A percentile compares a stretch with the other conserved stretches of the same genome.
These are phyloP conservation scores for Vitis rotundifolia DNA, from an alignment of 164 flowering plant genomes.

Conservation along the genomic window DNA sequence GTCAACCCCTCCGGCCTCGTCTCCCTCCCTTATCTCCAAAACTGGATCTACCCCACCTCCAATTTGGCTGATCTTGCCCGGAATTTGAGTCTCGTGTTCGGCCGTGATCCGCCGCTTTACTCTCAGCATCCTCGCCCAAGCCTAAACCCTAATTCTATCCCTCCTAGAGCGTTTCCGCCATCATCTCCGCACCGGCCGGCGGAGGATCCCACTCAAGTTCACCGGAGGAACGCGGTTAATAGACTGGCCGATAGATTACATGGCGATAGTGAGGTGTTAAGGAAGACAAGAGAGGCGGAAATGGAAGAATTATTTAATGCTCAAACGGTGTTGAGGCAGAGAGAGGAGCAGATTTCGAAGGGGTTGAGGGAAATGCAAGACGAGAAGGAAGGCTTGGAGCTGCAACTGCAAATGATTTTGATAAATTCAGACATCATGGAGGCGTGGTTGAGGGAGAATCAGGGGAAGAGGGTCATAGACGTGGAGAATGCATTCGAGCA, in stretches of 20 bases:
- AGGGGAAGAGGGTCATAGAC: constrained; percentile 42
- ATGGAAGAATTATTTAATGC: constrained; percentile 67
- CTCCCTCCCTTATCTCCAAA: constrained; percentile 62
- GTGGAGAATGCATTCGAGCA: constrained; percentile 69
- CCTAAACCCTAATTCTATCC: constrained; percentile 39
- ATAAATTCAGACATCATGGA: constrained; percentile 77
- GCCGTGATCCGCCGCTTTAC: constrained; percentile 81
- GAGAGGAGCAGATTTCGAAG: constrained; percentile 52
- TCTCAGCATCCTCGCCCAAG: constrained; percentile 48
- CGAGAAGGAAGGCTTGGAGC: constrained; percentile 84
- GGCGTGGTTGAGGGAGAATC: constrained; percentile 76
- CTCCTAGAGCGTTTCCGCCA: not conserved
- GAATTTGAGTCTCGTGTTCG: constrained; percentile 45
- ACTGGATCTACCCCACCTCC: constrained; percentile 84
- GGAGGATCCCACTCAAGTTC: constrained; percentile 72
- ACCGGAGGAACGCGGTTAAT: constrained; percentile 57
- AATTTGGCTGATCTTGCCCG: constrained; percentile 67
- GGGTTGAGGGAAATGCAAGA: constrained; percentile 78
- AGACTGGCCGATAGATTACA: constrained; percentile 66
- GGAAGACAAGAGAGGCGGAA: constrained; percentile 71
- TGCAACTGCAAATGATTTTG: constrained; percentile 79
- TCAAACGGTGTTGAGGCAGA: constrained; percentile 59
- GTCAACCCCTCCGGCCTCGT: constrained; percentile 86
- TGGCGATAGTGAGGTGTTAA: constrained; percentile 50
- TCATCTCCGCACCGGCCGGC: constrained; percentile 23